Base-by-base conservation (phyloP, 2,329 filamentous ascomycete genomes). In the Diaporthe sp. region DNA sequence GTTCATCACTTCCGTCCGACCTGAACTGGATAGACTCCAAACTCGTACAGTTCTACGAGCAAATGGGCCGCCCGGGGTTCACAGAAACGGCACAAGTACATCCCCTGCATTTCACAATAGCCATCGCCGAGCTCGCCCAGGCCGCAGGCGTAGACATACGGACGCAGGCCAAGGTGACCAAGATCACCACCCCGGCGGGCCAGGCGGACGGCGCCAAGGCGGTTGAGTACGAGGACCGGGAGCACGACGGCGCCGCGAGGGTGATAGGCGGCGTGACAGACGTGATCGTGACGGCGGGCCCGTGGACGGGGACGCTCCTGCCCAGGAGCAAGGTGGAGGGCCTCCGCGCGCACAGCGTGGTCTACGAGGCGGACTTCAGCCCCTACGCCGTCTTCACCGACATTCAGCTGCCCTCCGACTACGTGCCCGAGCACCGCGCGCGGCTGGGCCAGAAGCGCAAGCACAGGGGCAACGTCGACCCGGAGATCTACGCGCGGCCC, bases 401-500 rank as follows among this genome's bases (percentile, higher is more conserved):
- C 77, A 96, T 99, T 77, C 87, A 89, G 52, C 87, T 98, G 2
- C 94, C 95, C 0, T 81, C 84, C 19, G 89, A 90, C 75, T 95
- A 92, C 81, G 83, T 89, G 3, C 87, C 87, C 4, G 86, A 84
- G 77, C 88, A 89, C 78, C 85, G 86, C 69, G 82, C 83, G 74
- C 82, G 79, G 77, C 81, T 83, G 80, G 88, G 85, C 75, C 86
- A 89, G 81, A 86, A 85, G 84, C 85, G 87, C 80, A 85, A 84
- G 79, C 90, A 89, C 83, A 87, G 87, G 74, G 89, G 91, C 38
- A 89, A 89, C 25, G 95, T 95, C 17, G 92, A 95, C 35, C 97
- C 97, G 0, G 97, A 99, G 83, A 97, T 98, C 76, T 99, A 99
- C 82, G 94, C 97, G 0, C 90, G 97, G 5, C 96, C 96, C 0